Conservation (phyloP, 2,329 filamentous ascomycete genomes). For the Neonectria sp. region DNA sequence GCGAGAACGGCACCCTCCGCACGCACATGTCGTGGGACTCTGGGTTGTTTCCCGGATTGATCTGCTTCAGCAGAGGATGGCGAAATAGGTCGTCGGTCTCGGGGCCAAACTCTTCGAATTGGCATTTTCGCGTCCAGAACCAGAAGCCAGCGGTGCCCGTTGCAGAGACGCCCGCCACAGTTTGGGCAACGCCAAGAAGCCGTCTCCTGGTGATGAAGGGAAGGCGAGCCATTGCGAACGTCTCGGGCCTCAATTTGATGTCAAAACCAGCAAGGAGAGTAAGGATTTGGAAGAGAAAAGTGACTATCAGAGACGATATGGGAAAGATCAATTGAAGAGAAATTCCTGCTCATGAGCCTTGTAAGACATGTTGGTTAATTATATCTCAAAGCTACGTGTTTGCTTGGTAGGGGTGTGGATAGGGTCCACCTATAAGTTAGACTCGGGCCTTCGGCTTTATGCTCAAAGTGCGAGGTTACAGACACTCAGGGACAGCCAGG, state of each 20-base stretch:
- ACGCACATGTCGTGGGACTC: constrained; percentile 39
- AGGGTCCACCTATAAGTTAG: not conserved
- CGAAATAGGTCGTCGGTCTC: constrained; percentile 28
- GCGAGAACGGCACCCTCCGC: constrained; percentile 26
- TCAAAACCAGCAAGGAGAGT: no score
- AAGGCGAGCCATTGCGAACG: constrained; percentile 6
- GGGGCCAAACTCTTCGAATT: constrained; percentile 39
- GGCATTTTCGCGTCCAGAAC: constrained; percentile 37
- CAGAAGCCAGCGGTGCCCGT: constrained; percentile 29
- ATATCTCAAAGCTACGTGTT: not conserved
- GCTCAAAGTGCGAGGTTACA: not conserved
- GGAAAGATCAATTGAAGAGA: not conserved
- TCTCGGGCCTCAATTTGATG: no score
- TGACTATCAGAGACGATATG: not conserved
- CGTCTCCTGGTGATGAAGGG: constrained; percentile 1
- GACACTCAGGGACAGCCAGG: not conserved
- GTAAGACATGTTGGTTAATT: not conserved
- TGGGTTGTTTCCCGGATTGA: constrained; percentile 42
- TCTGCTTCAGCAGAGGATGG: constrained; percentile 32
- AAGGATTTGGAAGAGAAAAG: not conserved
- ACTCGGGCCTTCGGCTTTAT: not conserved
- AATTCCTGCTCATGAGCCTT: not conserved
- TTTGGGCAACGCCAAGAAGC: constrained; percentile 7
- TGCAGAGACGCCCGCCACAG: constrained; percentile 11
- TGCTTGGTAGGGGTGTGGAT: not conserved